Evolutionary conservation across 805 yeast species (phyloP).

Genomic region (Candida wancherniae): DNA sequence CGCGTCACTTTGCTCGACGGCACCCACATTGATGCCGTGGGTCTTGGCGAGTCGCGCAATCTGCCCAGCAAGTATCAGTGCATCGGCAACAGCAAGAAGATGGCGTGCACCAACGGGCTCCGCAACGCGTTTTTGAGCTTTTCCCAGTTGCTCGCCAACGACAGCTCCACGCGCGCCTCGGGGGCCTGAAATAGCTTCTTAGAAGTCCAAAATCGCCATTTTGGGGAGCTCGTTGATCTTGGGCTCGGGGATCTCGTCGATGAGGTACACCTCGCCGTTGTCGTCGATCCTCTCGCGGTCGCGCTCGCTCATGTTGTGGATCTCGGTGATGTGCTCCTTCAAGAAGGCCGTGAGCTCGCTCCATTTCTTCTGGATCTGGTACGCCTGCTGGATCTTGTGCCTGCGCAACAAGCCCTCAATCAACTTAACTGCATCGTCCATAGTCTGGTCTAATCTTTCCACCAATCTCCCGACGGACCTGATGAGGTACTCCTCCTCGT

Average conservation of each 20-base stretch:
- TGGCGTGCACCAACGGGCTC: constrained; percentile 44
- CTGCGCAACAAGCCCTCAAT: constrained; percentile 76
- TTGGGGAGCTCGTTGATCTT: constrained; percentile 57
- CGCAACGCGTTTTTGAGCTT: constrained; percentile 39
- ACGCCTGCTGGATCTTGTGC: constrained; percentile 70
- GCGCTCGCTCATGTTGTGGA: constrained; percentile 73
- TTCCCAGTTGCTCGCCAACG: constrained; percentile 7
- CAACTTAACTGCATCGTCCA: constrained; percentile 66
- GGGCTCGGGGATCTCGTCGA: constrained; percentile 76
- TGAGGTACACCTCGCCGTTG: constrained; percentile 73
- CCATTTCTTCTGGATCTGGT: constrained; percentile 68
- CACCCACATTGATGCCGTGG: constrained; percentile 32
- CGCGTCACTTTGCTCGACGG: constrained; percentile 42
- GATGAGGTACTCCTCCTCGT: constrained; percentile 93
- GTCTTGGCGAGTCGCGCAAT: constrained; percentile 34
- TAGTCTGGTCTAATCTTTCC: constrained; percentile 72
- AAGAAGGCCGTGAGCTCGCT: constrained; percentile 52
- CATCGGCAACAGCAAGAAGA: constrained; percentile 40
- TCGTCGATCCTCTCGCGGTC: constrained; percentile 90
- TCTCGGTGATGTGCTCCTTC: constrained; percentile 62
- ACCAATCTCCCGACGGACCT: constrained; percentile 82
- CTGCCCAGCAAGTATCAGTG: constrained; percentile 31
- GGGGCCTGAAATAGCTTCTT: constrained; percentile 3
- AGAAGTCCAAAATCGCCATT: constrained; percentile 56
- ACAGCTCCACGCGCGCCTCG: constrained; percentile 3